Base-by-base conservation (phyloP, 2,329 filamentous ascomycete species). In the Fusarium illudens region DNA sequence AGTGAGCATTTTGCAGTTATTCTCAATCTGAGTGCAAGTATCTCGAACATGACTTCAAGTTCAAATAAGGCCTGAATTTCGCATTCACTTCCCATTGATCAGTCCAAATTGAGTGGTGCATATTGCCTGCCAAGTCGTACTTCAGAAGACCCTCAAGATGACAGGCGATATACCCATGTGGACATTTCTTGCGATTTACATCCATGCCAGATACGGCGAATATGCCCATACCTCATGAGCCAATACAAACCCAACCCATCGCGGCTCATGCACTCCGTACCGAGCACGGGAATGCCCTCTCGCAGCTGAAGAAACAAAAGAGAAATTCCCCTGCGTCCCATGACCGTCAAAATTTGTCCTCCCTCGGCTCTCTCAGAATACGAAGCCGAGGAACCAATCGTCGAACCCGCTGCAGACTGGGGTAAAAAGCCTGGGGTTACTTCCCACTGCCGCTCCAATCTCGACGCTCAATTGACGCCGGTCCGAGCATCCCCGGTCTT, bases 401-500 rank as follows among this genome's bases (percentile, higher is more conserved):
- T 27, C 25, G 15, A 4, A 2, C 3, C 27, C 0, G 5, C 13
- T 10, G 2, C 29, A 59, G 68, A 58, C 65, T 66, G 54, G 66
- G 66, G 58, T 58, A 51, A 52, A 19, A 19, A 3, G 19, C 15
- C 6, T 22, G 9, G 62, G 33, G 22, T 36, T 57, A 25, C 33
- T 32, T 25, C 20, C 34, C 15, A 51, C 30, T 69, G 25, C 66
- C 67, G 67, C 67, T 32, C 67, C 67, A 70, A 70, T 70, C 64
- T 46, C 17, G 2, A 19, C 6, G 19, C 8, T 9, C 36, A 58
- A 37, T 66, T 39, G 2, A 12, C 32, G 11, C 42, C 66, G 66
- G 66, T 67, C 66, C 66, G 54, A 63, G n/a, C 22, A 48, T 60
- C 54, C 60, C 56, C 67, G 64, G 51, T 9, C 17, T 36, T 44